Evolutionary conservation across 768 basidiomycete species (phyloP), one percentile per base, ranked within the genome.

Genomic region (Boletus reticuloceps): DNA sequence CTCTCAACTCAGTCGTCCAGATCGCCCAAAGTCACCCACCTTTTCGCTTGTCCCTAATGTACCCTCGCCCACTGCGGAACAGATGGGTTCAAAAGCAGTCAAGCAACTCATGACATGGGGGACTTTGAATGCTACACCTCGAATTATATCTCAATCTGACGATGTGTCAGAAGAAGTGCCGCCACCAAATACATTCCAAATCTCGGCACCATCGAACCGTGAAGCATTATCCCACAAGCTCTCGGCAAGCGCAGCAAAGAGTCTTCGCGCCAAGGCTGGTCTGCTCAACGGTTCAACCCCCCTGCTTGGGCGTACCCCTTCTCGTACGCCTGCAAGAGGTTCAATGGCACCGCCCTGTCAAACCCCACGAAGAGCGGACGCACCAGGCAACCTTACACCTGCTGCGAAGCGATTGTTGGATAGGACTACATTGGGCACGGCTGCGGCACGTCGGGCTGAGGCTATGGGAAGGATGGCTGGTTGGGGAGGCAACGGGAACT

Each of bases 61-160:
- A 11, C 96, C 97, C 4, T 92, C 94, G 0, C 94, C 94, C 2
- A 90, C 89, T 8, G 86, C 94, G 0, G 80, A 85, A 6, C 79
- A 91, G 64, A 81, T 98, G 44, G 91, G 91, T 1, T 83, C 94
- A 2, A 75, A 79, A 6, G 89, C 91, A 1, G 79, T 98, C 49
- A 93, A 94, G 64, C 88, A 98, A 61, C 82, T 99, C 16, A 94
- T 98, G 89, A 99, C 97, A 13, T 95, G 93, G 94, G 97, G 97
- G 2, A 94, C 93, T 13, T 78, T 98, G 22, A 84, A 87, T 59
- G 88, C 91, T 16, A 98, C 97, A 10, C 97, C 97, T 4, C 86
- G 96, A 50, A 80, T 97, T 6, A 81, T 98, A 59, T 84, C 85
- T 12, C 76, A 81, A 62, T 73, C 79, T 11, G 80, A 85, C 36